phyloP scores from a whole-genome alignment of 306 rosid species.

The Geum urbanum region DNA sequence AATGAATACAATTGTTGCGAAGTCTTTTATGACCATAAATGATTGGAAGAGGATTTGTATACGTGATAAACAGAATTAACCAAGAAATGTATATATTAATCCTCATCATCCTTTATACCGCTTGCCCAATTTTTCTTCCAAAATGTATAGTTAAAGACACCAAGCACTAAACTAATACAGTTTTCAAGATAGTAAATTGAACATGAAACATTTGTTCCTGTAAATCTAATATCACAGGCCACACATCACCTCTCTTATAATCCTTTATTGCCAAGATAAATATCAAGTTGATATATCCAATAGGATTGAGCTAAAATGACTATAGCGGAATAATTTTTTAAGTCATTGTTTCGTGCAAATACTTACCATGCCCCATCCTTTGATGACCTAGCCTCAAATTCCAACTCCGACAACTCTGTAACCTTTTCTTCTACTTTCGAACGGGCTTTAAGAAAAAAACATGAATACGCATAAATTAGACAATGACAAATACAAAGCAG shows the following conservation, averaged over 20 bases:
- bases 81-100: not conserved
- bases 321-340: not conserved
- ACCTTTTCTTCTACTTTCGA: conserved; percentile 42
- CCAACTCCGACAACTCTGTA: conserved; percentile 56
- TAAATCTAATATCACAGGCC: not conserved
- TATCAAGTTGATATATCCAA: not conserved
- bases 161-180: not conserved
- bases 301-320: not conserved
- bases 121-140: not conserved
- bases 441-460: conserved; percentile 6
- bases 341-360: not conserved
- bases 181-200: not conserved
- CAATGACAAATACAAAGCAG: conserved; percentile 1
- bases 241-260: not conserved
- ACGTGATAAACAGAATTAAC: not conserved
- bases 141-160: not conserved
- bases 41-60: not conserved
- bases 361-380: conserved; percentile 95
- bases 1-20: not conserved
- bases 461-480: conserved; percentile 14
- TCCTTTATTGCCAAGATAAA: not conserved
- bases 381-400: conserved; percentile 89
- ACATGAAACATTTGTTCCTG: not conserved
- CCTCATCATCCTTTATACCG: not conserved
- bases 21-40: not conserved